Evolutionary conservation across 257 asterid genomes (phyloP).

Genomic region (Solanum phureja): DNA sequence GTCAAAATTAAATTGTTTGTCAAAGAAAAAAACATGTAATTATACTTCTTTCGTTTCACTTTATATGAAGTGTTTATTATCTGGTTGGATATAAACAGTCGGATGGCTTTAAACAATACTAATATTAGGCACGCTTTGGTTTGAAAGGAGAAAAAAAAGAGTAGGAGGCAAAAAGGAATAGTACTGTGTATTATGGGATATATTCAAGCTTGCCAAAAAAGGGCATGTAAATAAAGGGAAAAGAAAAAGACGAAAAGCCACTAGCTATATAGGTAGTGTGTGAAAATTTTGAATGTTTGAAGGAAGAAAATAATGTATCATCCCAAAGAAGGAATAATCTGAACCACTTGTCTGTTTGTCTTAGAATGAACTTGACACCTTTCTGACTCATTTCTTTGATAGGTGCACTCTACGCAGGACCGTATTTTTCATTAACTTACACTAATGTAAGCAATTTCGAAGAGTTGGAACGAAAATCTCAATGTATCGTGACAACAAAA

Average conservation of each 20-base stretch:
- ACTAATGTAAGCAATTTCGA: not conserved
- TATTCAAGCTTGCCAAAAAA: conserved; percentile 12
- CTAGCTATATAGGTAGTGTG: not conserved
- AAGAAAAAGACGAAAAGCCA: not conserved
- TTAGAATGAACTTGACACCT: conserved; percentile 20
- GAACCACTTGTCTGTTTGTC: conserved; percentile 50
- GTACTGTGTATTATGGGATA: conserved; percentile 1
- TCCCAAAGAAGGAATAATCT: not conserved
- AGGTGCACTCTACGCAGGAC: not conserved
- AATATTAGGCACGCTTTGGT: conserved; percentile 35
- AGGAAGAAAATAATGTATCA: not conserved
- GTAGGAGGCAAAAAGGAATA: not conserved
- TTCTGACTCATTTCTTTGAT: conserved; percentile 14
- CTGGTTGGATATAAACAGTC: not conserved
- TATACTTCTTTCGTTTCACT: not conserved
- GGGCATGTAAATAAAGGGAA: conserved; percentile 4
- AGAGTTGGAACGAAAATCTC: not conserved
- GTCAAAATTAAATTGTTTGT: not conserved
- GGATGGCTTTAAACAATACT: not conserved
- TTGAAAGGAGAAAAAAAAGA: not conserved
- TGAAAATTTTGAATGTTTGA: not conserved
- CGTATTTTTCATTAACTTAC: not conserved
- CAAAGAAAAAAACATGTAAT: not conserved
- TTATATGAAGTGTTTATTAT: not conserved
- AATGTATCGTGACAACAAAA: not conserved